A percentile compares a stretch with the other conserved stretches of the same genome.
These are phyloP conservation scores for Cystobasidiaceae sp. DNA, from an alignment of 1,284 basidiomycete genomes.

Conservation along the genomic window DNA sequence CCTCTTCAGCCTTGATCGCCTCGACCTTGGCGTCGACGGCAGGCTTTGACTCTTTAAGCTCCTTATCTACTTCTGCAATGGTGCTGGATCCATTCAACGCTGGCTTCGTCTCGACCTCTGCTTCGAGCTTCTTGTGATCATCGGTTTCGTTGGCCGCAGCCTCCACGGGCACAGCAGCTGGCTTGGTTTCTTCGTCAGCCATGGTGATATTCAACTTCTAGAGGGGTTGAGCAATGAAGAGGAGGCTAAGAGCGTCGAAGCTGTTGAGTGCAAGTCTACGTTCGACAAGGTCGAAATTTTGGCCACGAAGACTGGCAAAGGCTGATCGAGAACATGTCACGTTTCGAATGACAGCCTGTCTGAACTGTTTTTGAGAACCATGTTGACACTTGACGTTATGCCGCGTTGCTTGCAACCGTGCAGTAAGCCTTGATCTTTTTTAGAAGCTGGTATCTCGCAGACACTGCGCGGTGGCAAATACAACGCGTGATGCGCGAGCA, in stretches of 20 bases:
- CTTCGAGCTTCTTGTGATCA: not conserved
- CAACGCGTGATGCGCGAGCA: no score
- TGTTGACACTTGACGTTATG: no score
- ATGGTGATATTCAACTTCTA: not conserved
- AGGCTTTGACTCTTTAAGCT: not conserved
- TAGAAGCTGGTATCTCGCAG: no score
- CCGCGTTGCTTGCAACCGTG: no score
- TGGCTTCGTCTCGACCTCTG: not conserved
- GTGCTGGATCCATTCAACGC: not conserved
- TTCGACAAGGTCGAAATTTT: conserved; percentile 10
- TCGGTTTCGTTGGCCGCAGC: conserved; percentile 9
- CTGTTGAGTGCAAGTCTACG: not conserved
- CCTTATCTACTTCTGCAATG: not conserved
- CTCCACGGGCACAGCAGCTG: conserved; percentile 20
- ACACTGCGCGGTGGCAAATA: no score
- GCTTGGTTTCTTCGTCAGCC: conserved; percentile 9
- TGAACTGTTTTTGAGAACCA: no score
- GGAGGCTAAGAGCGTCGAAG: not conserved
- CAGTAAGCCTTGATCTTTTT: no score
- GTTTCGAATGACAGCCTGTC: no score
- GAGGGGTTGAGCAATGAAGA: not conserved
- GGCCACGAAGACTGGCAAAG: not conserved
- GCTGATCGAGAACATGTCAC: conserved; percentile 9
- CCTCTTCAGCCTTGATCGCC: conserved; percentile 3
- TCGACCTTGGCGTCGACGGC: not conserved